A percentile compares a stretch with the other conserved stretches of the same genome.
Conservation (phyloP, 306 rosid genomes). For the Adenanthera pavonina region DNA sequence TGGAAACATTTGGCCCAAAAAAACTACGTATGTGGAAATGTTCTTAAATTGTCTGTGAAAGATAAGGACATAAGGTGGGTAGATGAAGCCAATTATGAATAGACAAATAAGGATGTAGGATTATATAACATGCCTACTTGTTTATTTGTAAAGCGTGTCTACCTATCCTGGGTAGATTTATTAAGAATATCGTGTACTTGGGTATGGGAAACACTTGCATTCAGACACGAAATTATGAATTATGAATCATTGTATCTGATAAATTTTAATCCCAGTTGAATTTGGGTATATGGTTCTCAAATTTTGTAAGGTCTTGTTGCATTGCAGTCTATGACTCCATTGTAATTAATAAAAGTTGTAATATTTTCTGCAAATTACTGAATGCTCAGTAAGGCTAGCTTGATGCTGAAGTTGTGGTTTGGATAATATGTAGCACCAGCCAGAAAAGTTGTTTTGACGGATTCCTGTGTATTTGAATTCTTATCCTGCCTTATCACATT, state of each 20-base stretch:
- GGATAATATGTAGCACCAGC: no score
- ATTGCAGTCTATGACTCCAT: background rate
- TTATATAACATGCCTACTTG: background rate
- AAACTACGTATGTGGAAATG: slow-evolving; percentile 8
- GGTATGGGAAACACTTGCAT: slow-evolving; percentile 32
- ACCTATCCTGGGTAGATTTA: background rate
- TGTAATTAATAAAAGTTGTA: background rate
- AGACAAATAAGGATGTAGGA: background rate
- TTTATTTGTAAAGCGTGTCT: background rate
- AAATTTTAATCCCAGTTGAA: slow-evolving; percentile 36
- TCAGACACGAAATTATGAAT: background rate
- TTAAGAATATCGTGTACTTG: background rate
- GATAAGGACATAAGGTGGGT: background rate
- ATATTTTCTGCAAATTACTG: no score
- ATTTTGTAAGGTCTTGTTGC: background rate
- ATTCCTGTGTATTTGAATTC: no score
- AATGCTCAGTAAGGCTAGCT: no score
- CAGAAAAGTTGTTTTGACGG: no score
- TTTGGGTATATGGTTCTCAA: slow-evolving; percentile 26
- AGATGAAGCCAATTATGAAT: slow-evolving; percentile 3
- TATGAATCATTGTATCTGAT: slow-evolving; percentile 27
- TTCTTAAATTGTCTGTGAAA: background rate
- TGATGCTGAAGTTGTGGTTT: background rate
- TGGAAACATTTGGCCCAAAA: background rate
- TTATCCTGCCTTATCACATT: no score